Evolutionary conservation across 805 yeast species (phyloP).

Genomic region (Blastobotrys parvus): DNA sequence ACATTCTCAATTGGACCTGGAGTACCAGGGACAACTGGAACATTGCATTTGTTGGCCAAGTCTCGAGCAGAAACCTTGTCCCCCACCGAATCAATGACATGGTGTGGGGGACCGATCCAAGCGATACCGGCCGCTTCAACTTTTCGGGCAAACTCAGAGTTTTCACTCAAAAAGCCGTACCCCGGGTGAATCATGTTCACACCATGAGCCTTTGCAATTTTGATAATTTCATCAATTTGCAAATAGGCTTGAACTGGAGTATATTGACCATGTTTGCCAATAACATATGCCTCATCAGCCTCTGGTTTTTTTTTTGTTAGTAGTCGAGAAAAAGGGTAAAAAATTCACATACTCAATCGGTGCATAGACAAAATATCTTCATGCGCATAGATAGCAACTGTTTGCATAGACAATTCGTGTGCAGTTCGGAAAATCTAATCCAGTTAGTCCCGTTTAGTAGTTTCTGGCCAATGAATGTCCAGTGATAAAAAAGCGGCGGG

Average conservation of each 20-base stretch:
- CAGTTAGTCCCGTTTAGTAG: neutral
- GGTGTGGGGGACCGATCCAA: constrained; percentile 91
- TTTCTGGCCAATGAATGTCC: neutral
- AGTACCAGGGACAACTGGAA: constrained; percentile 96
- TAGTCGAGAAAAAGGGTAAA: no score
- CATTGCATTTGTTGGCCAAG: constrained; percentile 71
- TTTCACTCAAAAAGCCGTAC: constrained; percentile 84
- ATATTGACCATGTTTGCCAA: constrained; percentile 81
- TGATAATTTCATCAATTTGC: constrained; percentile 90
- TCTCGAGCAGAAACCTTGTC: constrained; percentile 93
- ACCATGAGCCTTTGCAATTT: constrained; percentile 66
- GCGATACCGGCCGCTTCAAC: constrained; percentile 86
- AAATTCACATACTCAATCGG: constrained; percentile 45
- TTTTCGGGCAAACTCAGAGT: constrained; percentile 86
- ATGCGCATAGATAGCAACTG: constrained; percentile 94
- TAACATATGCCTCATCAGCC: constrained; percentile 42
- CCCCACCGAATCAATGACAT: constrained; percentile 89
- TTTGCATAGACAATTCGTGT: constrained; percentile 93
- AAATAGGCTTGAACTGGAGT: constrained; percentile 95
- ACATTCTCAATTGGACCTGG: constrained; percentile 88
- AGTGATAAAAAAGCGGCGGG: no score
- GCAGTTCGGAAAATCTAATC: constrained; percentile 81
- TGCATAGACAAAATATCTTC: constrained; percentile 95
- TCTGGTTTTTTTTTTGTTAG: constrained; percentile 16
- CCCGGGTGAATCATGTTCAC: constrained; percentile 92